Percentiles rank a stretch among this genome's conserved stretches.
Conservation (phyloP, 1,139 yeast species). For the Taphrina pruni region DNA sequence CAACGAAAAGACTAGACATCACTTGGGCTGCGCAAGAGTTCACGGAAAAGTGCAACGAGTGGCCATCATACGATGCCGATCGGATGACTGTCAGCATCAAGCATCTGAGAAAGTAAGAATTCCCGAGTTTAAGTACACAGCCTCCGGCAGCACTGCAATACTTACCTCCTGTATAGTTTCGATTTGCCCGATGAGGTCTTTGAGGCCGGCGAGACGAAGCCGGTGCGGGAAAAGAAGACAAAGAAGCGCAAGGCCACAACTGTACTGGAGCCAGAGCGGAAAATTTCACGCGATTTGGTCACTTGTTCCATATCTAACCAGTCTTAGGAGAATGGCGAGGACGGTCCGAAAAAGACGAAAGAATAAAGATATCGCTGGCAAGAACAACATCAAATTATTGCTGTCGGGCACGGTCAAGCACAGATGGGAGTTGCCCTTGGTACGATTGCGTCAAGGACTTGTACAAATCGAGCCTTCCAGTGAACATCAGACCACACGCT, state of each 20-base stretch:
- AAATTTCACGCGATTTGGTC: too few species aligned
- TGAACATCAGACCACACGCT: too few species aligned
- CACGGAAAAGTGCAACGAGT: slow-evolving; percentile 74
- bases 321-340: slow-evolving; percentile 10
- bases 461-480: too few species aligned
- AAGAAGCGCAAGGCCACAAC: slow-evolving; percentile 35
- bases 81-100: slow-evolving; percentile 67
- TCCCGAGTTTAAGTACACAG: slow-evolving; percentile 1
- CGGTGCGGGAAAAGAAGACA: slow-evolving; percentile 37
- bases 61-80: slow-evolving; percentile 68
- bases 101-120: slow-evolving; percentile 65
- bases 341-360: slow-evolving; percentile 8
- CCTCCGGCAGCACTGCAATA: neutral
- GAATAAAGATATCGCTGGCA: neutral
- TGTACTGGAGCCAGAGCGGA: slow-evolving; percentile 16
- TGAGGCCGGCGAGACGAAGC: slow-evolving; percentile 71
- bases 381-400: too few species aligned
- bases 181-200: slow-evolving; percentile 88
- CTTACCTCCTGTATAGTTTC: slow-evolving; percentile 52
- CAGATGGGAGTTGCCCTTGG: too few species aligned
- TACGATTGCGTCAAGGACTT: too few species aligned
- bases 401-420: too few species aligned
- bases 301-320: neutral
- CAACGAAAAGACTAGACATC: slow-evolving; percentile 70
- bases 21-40: slow-evolving; percentile 93